phyloP scores from a whole-genome alignment of 202 grass and related monocot genomes.

The Carex arenaria region DNA sequence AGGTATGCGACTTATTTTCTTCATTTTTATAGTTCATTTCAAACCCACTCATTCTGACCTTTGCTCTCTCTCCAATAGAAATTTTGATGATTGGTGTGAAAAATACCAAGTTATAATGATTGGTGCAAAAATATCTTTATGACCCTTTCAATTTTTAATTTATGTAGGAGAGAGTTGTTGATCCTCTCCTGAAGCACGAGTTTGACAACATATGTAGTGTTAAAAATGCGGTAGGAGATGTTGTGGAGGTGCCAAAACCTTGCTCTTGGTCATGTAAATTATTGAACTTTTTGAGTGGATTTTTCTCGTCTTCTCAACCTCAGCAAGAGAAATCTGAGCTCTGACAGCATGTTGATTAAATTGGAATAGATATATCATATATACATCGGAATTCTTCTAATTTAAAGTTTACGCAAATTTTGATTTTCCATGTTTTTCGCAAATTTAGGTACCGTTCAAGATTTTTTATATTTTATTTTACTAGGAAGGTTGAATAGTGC shows the following conservation, averaged over 20 bases:
- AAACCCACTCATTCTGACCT: background rate
- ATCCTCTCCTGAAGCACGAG: constrained; percentile 74
- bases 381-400: background rate
- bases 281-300: constrained; percentile 26
- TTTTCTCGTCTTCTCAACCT: constrained; percentile 15
- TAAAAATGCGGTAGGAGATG: constrained; percentile 26
- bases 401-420: background rate
- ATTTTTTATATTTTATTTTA: background rate
- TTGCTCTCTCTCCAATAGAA: background rate
- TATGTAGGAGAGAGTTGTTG: constrained; percentile 58
- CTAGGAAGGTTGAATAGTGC: background rate
- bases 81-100: too few species aligned
- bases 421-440: background rate
- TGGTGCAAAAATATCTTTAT: background rate
- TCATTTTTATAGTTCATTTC: background rate
- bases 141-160: background rate
- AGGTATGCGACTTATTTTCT: constrained; percentile 36
- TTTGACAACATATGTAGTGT: constrained; percentile 53
- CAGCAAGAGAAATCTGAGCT: constrained; percentile 47
- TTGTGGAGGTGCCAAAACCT: constrained; percentile 13
- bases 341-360: constrained; percentile 15
- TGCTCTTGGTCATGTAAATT: constrained; percentile 47
- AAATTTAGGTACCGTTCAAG: background rate
- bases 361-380: background rate
- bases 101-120: background rate